A percentile compares a stretch with the other conserved stretches of the same genome.
These are phyloP conservation scores for Pleurotus salmoneostramineus DNA, from an alignment of 768 basidiomycete species.

Conservation along the genomic window DNA sequence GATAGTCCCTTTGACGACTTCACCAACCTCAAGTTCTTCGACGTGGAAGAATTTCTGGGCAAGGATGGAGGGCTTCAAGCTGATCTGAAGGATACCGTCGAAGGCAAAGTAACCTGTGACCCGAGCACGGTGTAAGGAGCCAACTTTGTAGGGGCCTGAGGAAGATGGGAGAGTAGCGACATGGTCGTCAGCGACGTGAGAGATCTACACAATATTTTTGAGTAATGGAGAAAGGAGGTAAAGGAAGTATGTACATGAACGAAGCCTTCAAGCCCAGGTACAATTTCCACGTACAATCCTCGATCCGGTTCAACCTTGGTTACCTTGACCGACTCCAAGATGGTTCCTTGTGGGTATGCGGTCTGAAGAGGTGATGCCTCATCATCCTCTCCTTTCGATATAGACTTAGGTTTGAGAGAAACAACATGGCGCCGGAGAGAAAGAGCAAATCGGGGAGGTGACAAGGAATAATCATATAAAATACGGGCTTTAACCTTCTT, in stretches of 20 bases:
- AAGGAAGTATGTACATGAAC: slow-evolving; percentile 66
- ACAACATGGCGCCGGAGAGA: slow-evolving; percentile 73
- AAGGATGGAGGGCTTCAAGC: slow-evolving; percentile 76
- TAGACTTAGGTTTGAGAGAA: slow-evolving; percentile 38
- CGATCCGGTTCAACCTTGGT: slow-evolving; percentile 74
- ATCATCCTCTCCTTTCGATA: slow-evolving; percentile 16
- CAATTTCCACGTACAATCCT: slow-evolving; percentile 70
- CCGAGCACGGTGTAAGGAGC: slow-evolving; percentile 78
- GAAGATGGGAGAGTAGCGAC: slow-evolving; percentile 67
- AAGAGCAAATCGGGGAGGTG: slow-evolving; percentile 83
- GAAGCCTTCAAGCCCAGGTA: slow-evolving; percentile 68
- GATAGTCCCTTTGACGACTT: slow-evolving; percentile 82
- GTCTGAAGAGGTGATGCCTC: slow-evolving; percentile 35
- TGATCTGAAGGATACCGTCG: slow-evolving; percentile 88
- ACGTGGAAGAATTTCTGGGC: slow-evolving; percentile 85
- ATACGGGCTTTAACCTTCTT: slow-evolving; percentile 82
- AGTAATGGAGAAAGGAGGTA: slow-evolving; percentile 7
- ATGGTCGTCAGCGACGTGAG: slow-evolving; percentile 89
- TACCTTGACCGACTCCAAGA: slow-evolving; percentile 72
- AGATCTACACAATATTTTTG: slow-evolving; percentile 57
- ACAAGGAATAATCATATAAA: slow-evolving; percentile 71
- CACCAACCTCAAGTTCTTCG: slow-evolving; percentile 79
- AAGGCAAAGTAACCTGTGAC: slow-evolving; percentile 83
- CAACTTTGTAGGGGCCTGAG: slow-evolving; percentile 79
- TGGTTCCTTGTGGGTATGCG: slow-evolving; percentile 69